Percentiles rank a stretch among this genome's conserved stretches.
Evolutionary conservation across 306 rosid species (phyloP).

Genomic region (Sicyos edulis): DNA sequence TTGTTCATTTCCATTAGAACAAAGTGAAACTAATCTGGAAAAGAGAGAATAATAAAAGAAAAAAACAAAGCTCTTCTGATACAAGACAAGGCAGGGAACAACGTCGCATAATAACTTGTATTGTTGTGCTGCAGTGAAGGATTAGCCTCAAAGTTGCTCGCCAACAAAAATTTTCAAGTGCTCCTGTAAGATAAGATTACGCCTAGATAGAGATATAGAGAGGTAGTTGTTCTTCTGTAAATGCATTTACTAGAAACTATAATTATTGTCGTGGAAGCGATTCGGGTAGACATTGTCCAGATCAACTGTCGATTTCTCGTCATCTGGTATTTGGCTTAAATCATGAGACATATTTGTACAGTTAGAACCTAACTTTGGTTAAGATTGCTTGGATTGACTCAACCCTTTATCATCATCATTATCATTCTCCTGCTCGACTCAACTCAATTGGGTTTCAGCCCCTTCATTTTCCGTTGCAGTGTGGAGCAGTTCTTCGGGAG

Average conservation of each 20-base stretch:
- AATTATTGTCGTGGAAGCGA: neutral
- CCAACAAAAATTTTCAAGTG: neutral
- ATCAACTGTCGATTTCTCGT: slow-evolving; percentile 44
- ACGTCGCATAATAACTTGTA: slow-evolving; percentile 12
- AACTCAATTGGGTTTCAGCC: slow-evolving; percentile 27
- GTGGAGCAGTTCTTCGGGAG: slow-evolving; percentile 92
- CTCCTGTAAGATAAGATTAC: too few species aligned
- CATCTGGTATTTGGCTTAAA: slow-evolving; percentile 52
- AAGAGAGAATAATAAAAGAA: neutral
- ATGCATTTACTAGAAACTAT: slow-evolving; percentile 5
- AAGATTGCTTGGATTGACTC: neutral
- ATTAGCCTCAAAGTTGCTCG: neutral
- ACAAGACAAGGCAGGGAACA: slow-evolving; percentile 11
- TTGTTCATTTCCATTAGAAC: slow-evolving; percentile 17
- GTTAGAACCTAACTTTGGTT: slow-evolving; percentile 60
- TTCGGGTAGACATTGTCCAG: slow-evolving; percentile 36
- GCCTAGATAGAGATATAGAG: neutral
- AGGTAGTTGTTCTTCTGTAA: neutral
- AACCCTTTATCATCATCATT: neutral
- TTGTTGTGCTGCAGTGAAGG: slow-evolving; percentile 15
- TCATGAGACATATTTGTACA: slow-evolving; percentile 59
- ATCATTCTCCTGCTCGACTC: slow-evolving; percentile 17
- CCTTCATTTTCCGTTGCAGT: slow-evolving; percentile 38
- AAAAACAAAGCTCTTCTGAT: slow-evolving; percentile 21
- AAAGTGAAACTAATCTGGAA: slow-evolving; percentile 20